Evolutionary conservation across 305 asterid species (phyloP), one percentile per base, ranked within the genome.

Genomic region (Withania somnifera): DNA sequence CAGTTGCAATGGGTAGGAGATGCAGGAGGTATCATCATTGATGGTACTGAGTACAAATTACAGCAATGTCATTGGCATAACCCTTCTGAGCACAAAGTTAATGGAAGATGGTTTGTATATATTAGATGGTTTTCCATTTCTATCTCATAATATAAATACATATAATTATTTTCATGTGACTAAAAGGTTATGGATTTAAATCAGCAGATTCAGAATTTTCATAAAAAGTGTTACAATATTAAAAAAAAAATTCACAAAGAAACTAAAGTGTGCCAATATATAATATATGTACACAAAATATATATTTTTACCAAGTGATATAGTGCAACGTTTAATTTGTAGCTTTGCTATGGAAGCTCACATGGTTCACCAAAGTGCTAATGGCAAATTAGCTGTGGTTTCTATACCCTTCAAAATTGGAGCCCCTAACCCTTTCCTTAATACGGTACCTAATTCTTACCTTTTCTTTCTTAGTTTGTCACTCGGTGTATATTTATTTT

Each of bases 71-170:
- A 94, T 50, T 94, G 98, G 97, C 97, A 94, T 80, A 58, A 91
- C 75, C 98, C 98, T 73, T 87, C 97, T n/a, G 98, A 94, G 83
- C 97, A 94, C 87, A 86, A 91, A 2, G 7, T 92, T 5, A 24
- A 85, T 40, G 93, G 91, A 54, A 61, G 17, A 82, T 85, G 89
- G 98, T 94, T 28, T 10, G 38, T 58, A n/a, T 20, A 24, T 67
- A 7, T 24, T 53, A n/a, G 24, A 69, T 80, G 30, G 19, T 51
- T 38, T 36, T 28, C 24, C 22, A 24, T 11, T 26, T 77, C 11
- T 6, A 5, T 26, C 50, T 42, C 40, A n/a, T 64, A 19, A 54
- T 53, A 13, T 26, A 60, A 60, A 58, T 58, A 30, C 7, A 56
- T 56, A n/a, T n/a, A n/a, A n/a, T n/a, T n/a, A n/a, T n/a, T n/a